These are phyloP conservation scores for Juglanconis juglandina DNA, from an alignment of 2,329 filamentous ascomycete genomes.

Conservation along the genomic window DNA sequence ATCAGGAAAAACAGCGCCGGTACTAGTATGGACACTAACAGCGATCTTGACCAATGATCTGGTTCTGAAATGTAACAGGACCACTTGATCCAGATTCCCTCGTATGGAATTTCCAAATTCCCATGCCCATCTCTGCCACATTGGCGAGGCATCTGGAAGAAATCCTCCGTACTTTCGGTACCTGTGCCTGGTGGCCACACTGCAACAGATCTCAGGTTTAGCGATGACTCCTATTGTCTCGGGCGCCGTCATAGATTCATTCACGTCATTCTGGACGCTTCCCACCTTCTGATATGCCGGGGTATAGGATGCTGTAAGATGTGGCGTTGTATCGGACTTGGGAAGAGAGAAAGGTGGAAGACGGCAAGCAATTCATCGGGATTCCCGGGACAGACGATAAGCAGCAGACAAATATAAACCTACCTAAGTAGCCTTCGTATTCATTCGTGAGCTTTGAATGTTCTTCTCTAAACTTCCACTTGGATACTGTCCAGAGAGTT, in stretches of 20 bases:
- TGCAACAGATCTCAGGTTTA: neutral
- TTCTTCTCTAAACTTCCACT: neutral
- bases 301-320: neutral
- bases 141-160: neutral
- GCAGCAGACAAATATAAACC: neutral
- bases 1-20: neutral
- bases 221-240: too few species aligned
- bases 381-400: neutral
- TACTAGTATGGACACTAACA: neutral
- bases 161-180: neutral
- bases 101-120: neutral
- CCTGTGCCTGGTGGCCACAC: neutral
- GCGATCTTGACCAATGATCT: neutral
- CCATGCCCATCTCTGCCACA: neutral
- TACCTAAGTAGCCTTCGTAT: too few species aligned
- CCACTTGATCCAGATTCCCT: neutral
- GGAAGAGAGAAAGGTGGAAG: neutral
- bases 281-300: neutral
- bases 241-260: slow-evolving; percentile 5
- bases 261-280: slow-evolving; percentile 1
- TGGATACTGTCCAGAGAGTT: slow-evolving; percentile 1
- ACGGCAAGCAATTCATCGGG: neutral
- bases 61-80: neutral
- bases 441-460: neutral
- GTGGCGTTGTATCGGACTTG: neutral